phyloP scores from a whole-genome alignment of 116 monocot species.

The Cymodocea nodosa region DNA sequence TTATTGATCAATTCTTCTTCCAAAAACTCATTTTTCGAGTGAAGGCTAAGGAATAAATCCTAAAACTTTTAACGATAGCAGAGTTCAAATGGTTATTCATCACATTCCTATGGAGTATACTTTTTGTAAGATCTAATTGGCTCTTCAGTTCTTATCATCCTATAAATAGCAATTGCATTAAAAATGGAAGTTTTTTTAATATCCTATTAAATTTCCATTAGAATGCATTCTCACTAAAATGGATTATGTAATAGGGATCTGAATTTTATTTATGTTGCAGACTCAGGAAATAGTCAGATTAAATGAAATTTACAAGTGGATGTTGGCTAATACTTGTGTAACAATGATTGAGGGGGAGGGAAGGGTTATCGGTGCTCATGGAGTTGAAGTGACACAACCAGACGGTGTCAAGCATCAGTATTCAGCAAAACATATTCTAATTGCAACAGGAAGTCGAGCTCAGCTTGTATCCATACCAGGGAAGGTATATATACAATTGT shows the following conservation, averaged over 20 bases:
- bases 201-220: neutral
- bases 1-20: no score
- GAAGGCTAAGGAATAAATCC: no score
- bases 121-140: neutral
- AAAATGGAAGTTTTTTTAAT: no score
- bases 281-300: slow-evolving; percentile 81
- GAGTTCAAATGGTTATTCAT: no score
- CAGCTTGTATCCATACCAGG: slow-evolving; percentile 67
- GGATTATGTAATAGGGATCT: neutral
- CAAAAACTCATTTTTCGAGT: no score
- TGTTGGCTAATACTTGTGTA: slow-evolving; percentile 76
- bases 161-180: no score
- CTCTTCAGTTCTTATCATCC: no score
- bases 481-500: slow-evolving; percentile 33
- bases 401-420: slow-evolving; percentile 68
- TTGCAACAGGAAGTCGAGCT: slow-evolving; percentile 94
- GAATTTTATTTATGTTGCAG: slow-evolving; percentile 28
- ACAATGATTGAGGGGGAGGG: slow-evolving; percentile 92
- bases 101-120: neutral
- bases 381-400: slow-evolving; percentile 54
- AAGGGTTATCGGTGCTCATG: slow-evolving; percentile 57
- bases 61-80: no score
- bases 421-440: slow-evolving; percentile 79
- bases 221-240: neutral
- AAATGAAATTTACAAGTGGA: slow-evolving; percentile 84